Conservation (phyloP, 2,329 filamentous ascomycete genomes). For the Aspergillus felis region DNA sequence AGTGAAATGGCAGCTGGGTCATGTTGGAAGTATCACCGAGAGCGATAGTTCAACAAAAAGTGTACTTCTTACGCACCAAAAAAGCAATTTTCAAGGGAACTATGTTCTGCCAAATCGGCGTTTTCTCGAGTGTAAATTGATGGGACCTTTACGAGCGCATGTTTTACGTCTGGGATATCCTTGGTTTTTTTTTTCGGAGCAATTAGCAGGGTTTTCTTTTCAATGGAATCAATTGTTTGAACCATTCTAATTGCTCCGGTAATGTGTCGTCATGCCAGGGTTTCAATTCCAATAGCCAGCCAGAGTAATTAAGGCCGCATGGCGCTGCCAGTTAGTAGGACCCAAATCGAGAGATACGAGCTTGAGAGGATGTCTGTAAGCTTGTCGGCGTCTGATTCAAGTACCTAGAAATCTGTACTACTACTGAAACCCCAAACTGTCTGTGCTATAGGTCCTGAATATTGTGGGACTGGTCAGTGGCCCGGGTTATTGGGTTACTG, state of each 20-base stretch:
- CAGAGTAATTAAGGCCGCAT: neutral
- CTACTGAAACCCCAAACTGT: neutral
- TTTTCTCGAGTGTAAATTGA: constrained; percentile 27
- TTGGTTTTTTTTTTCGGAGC: constrained; percentile 18
- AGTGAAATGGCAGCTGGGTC: constrained; percentile 5
- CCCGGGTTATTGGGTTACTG: neutral
- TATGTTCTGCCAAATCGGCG: constrained; percentile 22
- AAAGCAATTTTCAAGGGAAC: constrained; percentile 18
- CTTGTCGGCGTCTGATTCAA: neutral
- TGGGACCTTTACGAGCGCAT: constrained; percentile 25
- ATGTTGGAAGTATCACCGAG: constrained; percentile 20
- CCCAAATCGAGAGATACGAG: neutral
- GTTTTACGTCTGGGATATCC: constrained; percentile 19
- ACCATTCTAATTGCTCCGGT: constrained; percentile 27
- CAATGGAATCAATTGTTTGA: constrained; percentile 2
- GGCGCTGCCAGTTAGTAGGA: neutral
- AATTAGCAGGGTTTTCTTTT: constrained; percentile 27
- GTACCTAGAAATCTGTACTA: neutral
- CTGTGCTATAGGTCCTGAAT: neutral
- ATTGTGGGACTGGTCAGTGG: neutral
- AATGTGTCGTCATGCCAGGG: constrained; percentile 1
- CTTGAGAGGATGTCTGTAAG: neutral
- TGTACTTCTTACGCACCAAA: constrained; percentile 20
- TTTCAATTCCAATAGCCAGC: neutral
- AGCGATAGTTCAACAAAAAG: constrained; percentile 24